Evolutionary conservation across 352 stramenopile species (phyloP).

Genomic region (Phytophthora vignae): DNA sequence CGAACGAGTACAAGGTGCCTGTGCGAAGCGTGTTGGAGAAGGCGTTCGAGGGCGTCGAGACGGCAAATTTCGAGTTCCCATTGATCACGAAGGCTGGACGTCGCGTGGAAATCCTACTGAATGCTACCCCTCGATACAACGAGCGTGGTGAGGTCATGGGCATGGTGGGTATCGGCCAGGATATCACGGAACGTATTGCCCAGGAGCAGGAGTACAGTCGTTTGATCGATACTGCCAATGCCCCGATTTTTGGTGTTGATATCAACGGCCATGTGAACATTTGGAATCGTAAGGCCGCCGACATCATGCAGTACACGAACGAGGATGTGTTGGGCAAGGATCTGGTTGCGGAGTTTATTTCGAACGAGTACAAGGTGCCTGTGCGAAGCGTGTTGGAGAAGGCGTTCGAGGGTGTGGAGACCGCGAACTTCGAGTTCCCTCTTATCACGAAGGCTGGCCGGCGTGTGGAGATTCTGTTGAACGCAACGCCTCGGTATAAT

Average conservation of each 20-base stretch:
- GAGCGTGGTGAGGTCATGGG: conserved; percentile 52
- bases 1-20: conserved; percentile 62
- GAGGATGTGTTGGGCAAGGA: conserved; percentile 62
- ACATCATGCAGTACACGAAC: conserved; percentile 75
- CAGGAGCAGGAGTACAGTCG: conserved; percentile 75
- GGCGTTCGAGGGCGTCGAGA: conserved; percentile 24
- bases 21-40: conserved; percentile 33
- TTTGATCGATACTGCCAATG: conserved; percentile 83
- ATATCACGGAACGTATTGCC: conserved; percentile 60
- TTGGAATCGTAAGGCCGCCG: conserved; percentile 75
- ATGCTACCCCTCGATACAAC: conserved; percentile 49
- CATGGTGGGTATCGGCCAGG: conserved; percentile 66
- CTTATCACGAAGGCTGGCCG: conserved; percentile 46
- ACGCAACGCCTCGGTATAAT: conserved; percentile 63
- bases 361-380: conserved; percentile 43
- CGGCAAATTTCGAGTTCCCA: conserved; percentile 19
- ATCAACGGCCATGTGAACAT: conserved; percentile 66
- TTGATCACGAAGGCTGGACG: conserved; percentile 28
- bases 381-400: conserved; percentile 49
- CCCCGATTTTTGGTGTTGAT: conserved; percentile 84
- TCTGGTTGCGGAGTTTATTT: conserved; percentile 71
- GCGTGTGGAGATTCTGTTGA: conserved; percentile 50
- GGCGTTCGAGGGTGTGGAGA: conserved; percentile 48
- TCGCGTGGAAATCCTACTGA: conserved; percentile 53
- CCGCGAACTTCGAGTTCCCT: conserved; percentile 65